Conservation (phyloP, 2,329 filamentous ascomycete species). For the Beauveria sp. region DNA sequence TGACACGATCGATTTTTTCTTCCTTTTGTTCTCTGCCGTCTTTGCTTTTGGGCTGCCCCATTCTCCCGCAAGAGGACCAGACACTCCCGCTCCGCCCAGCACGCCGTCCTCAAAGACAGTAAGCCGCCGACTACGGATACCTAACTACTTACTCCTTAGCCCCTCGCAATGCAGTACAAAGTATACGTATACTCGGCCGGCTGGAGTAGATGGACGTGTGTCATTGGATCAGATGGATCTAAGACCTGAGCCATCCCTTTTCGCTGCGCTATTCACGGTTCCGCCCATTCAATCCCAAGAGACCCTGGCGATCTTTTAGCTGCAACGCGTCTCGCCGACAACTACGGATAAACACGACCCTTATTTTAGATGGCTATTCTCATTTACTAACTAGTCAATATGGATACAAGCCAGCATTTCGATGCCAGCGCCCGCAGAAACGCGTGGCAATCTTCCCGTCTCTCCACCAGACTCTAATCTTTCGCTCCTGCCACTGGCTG, state of each 20-base stretch:
- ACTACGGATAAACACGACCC: not conserved
- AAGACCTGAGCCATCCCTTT: not conserved
- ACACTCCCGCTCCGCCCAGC: not conserved
- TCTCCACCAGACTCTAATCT: not conserved
- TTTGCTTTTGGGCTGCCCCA: not conserved
- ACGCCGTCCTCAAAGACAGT: too few species aligned
- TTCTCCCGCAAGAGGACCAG: not conserved
- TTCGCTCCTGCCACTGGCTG: not conserved
- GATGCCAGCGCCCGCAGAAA: not conserved
- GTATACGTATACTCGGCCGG: too few species aligned
- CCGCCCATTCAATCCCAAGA: not conserved
- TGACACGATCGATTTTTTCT: conserved; percentile 6
- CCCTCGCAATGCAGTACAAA: too few species aligned
- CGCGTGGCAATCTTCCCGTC: not conserved
- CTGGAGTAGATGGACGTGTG: not conserved
- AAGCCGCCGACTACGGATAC: too few species aligned
- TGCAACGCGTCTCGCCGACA: not conserved
- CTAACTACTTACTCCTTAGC: too few species aligned
- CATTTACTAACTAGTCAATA: not conserved
- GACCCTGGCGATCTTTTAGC: not conserved
- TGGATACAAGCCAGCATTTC: not conserved
- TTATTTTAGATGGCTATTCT: not conserved
- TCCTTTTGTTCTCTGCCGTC: not conserved
- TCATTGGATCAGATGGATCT: not conserved
- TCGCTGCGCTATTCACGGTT: not conserved